These are phyloP conservation scores for Colletotrichum cereale DNA, from an alignment of 2,329 filamentous ascomycete species.

Conservation along the genomic window DNA sequence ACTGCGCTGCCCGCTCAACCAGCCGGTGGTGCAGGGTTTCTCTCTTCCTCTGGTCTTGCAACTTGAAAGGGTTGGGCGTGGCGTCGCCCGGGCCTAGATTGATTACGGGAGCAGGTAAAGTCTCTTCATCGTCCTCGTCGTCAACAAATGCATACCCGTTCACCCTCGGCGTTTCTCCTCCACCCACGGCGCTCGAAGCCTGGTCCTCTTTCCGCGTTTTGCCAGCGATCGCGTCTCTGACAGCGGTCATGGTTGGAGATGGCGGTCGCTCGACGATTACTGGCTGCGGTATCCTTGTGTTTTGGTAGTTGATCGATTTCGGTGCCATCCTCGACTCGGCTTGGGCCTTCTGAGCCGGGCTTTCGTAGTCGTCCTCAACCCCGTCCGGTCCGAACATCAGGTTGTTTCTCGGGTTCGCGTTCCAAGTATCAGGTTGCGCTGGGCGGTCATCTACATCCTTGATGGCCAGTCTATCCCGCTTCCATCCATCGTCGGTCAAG, in stretches of 20 bases:
- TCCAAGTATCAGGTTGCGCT: conserved; percentile 83
- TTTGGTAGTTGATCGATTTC: conserved; percentile 82
- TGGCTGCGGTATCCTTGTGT: conserved; percentile 80
- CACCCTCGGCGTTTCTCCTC: conserved; percentile 86
- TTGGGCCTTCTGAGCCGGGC: conserved; percentile 76
- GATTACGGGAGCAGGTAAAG: conserved; percentile 56
- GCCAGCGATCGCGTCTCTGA: conserved; percentile 86
- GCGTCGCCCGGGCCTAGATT: conserved; percentile 70
- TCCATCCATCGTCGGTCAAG: conserved; percentile 67
- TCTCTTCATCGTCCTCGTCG: conserved; percentile 72
- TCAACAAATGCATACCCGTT: conserved; percentile 97
- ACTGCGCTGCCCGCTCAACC: conserved; percentile 84
- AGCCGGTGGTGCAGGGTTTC: conserved; percentile 88
- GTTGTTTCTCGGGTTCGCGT: conserved; percentile 79
- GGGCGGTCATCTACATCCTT: conserved; percentile 78
- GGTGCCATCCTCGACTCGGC: conserved; percentile 79
- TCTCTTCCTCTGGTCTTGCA: conserved; percentile 79
- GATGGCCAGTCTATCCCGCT: conserved; percentile 71
- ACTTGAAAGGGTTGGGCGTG: conserved; percentile 83
- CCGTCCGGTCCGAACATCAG: conserved; percentile 88
- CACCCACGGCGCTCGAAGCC: conserved; percentile 68
- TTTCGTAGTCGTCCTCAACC: conserved; percentile 70
- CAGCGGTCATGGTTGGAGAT: conserved; percentile 86
- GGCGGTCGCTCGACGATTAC: conserved; percentile 64
- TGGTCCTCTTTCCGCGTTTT: conserved; percentile 72